Base-by-base conservation (phyloP, 805 yeast species). In the Monosporozyma aerobia region DNA sequence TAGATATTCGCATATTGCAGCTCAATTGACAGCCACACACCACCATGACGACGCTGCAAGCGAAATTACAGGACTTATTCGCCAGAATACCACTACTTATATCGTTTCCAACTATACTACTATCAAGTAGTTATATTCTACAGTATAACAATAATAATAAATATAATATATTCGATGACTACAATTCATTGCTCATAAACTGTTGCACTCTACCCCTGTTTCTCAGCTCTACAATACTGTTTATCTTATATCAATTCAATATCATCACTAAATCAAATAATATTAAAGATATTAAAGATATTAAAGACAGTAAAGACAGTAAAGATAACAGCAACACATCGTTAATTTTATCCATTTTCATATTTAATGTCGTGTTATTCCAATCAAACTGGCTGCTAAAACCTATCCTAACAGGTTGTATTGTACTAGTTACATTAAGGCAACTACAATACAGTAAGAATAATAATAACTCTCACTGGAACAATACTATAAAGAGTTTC, bases 61-160 rank as follows among this genome's bases (percentile, higher is more conserved):
- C 16, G 40, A 50, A 32, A 54, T 51, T 56, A 39, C 61, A 59
- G 44, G 49, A 51, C 23, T 47, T 55, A 7, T 51, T 65, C 33
- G 57, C 66, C 5, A 59, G 58, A 44, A 59, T 68, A 13, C 71
- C 71, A 14, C 45, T 68, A 48, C 44, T 66, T 33, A 57, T 68
- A 16, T 61, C 69, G 33, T 64, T 60, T 52, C 69, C 71, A 27
- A 64, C 70, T 7, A 57, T 68, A 29, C 57, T 68, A 10, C 53
- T 68, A 39, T 62, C 70, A 32, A 59, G 63, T 53, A 59, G 56
- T 48, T 51, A 65, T 39, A 59, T 67, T 22, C 50, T 64, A 41
- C 58, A n/a, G 3, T 29, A 37, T 29, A 9, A 30, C 22, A 29
- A 23, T 27, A 22, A 29, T 25, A 30, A 45, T 14, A 35, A n/a